These are phyloP conservation scores for Wickerhamiella vanderwaltii DNA, from an alignment of 805 yeast genomes.

Conservation along the genomic window DNA sequence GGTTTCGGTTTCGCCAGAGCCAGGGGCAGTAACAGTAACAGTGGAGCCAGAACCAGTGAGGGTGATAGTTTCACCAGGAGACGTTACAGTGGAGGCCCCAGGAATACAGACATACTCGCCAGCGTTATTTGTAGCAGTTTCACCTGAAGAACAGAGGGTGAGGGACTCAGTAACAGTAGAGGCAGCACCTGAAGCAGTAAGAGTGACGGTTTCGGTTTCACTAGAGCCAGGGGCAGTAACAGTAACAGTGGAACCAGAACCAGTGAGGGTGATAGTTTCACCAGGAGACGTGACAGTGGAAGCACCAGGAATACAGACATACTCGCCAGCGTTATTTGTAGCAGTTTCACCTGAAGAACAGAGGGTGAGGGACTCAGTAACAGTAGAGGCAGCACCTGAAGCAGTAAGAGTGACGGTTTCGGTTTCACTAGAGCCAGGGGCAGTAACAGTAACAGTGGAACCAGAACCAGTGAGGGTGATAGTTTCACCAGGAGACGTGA, in stretches of 20 bases:
- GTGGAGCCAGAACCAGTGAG: conserved; percentile 5
- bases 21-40: conserved; percentile 13
- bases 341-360: conserved; percentile 2
- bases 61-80: conserved; percentile 11
- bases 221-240: conserved; percentile 12
- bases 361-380: conserved; percentile 8
- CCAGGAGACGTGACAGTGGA: conserved; percentile 12
- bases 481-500: conserved; percentile 12
- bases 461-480: conserved; percentile 12
- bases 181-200: conserved; percentile 8
- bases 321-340: background rate
- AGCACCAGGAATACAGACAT: conserved; percentile 10
- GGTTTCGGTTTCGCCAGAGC: conserved; percentile 9
- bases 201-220: conserved; percentile 13
- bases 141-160: conserved; percentile 3
- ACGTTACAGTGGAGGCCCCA: conserved; percentile 13
- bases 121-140: background rate
- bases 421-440: conserved; percentile 3
- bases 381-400: conserved; percentile 8
- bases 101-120: conserved; percentile 8
- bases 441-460: conserved; percentile 15
- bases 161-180: conserved; percentile 8
- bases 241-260: conserved; percentile 9
- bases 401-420: conserved; percentile 14
- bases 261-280: conserved; percentile 12